Evolutionary conservation across 2,329 filamentous ascomycete genomes (phyloP), one percentile per base, ranked within the genome.

Genomic region (Colletotrichum melonis): DNA sequence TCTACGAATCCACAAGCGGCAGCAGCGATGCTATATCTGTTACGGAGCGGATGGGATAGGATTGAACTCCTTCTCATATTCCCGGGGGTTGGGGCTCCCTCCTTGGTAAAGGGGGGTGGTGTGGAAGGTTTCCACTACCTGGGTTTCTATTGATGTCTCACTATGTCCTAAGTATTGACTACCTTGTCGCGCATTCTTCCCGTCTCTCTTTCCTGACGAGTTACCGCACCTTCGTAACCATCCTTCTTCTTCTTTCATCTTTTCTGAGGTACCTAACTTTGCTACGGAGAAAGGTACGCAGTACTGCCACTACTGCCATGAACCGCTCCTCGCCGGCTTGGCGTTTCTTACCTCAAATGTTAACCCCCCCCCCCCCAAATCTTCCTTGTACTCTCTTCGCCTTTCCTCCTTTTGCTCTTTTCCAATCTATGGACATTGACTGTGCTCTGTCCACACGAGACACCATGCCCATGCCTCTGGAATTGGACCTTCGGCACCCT

Each of bases 31-130:
- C 54, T 68, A 56, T 69, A 57, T 52, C 63, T 55, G 52, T 69
- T 35, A 28, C 28, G 28, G 60, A 52, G 46, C 64, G 26, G 38
- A 28, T 56, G 6, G 38, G 16, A 42, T 63, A 55, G 22, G 54
- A 54, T 46, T 26, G 30, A 54, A 24, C 49, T 58, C 58, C 57
- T 55, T 69, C 69, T 66, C 65, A 72, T 58, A 64, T 64, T 52
- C 42, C 66, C 38, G 22, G 54, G 52, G 58, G 12, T 14, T 30
- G 16, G 16, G 22, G 5, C 60, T 19, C 16, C 8, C 4, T 14
- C 6, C 11, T 11, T 19, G 12, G n/a, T 14, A 2, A 2, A 5
- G 24, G 14, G 42, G 42, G 19, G 42, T 22, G 8, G 19, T 22
- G 19, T n/a, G 8, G 7, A 49, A 49, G 19, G 42, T 49, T 22